Base-by-base conservation (phyloP, 2,329 filamentous ascomycete genomes). In the Curvularia eragrostidis region DNA sequence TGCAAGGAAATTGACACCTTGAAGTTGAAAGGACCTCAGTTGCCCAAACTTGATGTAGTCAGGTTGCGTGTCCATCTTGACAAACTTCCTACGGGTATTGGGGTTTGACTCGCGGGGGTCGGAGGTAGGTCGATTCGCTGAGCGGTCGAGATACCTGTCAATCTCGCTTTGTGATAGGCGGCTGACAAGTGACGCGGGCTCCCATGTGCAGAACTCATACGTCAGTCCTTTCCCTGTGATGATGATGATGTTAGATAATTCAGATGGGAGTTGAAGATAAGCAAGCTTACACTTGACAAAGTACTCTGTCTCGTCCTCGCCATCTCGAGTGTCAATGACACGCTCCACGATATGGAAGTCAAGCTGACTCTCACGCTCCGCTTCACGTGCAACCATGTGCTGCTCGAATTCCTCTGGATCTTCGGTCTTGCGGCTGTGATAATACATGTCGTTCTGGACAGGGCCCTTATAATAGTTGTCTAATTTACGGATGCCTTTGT, bases 171-270 rank as follows among this genome's bases (percentile, higher is more conserved):
- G 93, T 47, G 93, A 92, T 52, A 91, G 86, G 30, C 87, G 81
- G 72, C 88, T 91, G 67, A 98, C 86, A 32, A 94, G 83, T 5
- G 86, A 83, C 38, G 88, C 91, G 39, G 82, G 79, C 75, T 99
- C 95, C 96, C 96, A 99, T 1, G 96, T 99, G 78, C 91, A 97
- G 62, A 89, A 89, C 69, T 98, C 93, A 74, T 99, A 99, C 51
- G 89, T 91, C 50, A 98, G 85, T 10, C 91, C 91, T 78, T 95
- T 96, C 93, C 80, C 80, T 82, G 54, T 36, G 34, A 13, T 19
- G 48, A 23, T 36, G 34, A 13, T 19, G 48, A 23, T 38, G 63
- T 73, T 68, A 74, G 65, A 51, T 66, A 57, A 55, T 60, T 58
- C 43, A 56, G 56, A 21, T 57, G 59, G 59, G 61, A 51, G 26